A percentile compares a stretch with the other conserved stretches of the same genome.
Evolutionary conservation across 805 yeast genomes (phyloP).

Genomic region (Nakazawaea laoshanensis): DNA sequence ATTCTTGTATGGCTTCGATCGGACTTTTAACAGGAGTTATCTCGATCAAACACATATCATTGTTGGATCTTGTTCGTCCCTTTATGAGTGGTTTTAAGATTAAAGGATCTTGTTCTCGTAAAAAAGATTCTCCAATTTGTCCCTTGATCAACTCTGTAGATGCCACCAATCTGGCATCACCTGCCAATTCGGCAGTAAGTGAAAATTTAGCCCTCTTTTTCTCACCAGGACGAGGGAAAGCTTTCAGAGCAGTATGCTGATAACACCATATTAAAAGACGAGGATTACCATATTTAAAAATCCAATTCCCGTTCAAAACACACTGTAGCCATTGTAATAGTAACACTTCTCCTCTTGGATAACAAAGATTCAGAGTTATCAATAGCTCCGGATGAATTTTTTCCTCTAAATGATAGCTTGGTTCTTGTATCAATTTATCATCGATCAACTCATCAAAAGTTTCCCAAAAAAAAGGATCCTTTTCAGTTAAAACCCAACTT

Average conservation of each 20-base stretch:
- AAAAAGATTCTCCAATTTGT: constrained; percentile 13
- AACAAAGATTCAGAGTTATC: constrained; percentile 20
- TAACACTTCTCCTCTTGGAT: constrained; percentile 52
- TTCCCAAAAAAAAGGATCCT: constrained; percentile 64
- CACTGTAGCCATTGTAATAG: constrained; percentile 71
- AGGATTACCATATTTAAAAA: constrained; percentile 58
- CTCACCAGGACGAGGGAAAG: constrained; percentile 48
- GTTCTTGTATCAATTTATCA: constrained; percentile 26
- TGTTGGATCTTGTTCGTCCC: constrained; percentile 26
- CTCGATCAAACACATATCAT: constrained; percentile 21
- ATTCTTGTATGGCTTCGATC: constrained; percentile 36
- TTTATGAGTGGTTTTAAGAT: constrained; percentile 21
- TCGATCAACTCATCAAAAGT: constrained; percentile 44
- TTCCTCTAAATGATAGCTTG: not conserved
- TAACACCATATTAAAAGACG: constrained; percentile 66
- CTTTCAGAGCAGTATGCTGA: constrained; percentile 49
- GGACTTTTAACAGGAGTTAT: constrained; percentile 14
- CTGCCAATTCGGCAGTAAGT: constrained; percentile 53
- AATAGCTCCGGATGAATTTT: constrained; percentile 19
- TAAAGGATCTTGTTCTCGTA: constrained; percentile 22
- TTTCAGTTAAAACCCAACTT: constrained; percentile 23
- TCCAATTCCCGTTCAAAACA: constrained; percentile 63
- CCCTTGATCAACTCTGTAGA: constrained; percentile 12
- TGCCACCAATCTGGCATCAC: constrained; percentile 53
- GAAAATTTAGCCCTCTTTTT: constrained; percentile 52